Base-by-base conservation (phyloP, 306 rosid species). In the Hippophae rhamnoides region DNA sequence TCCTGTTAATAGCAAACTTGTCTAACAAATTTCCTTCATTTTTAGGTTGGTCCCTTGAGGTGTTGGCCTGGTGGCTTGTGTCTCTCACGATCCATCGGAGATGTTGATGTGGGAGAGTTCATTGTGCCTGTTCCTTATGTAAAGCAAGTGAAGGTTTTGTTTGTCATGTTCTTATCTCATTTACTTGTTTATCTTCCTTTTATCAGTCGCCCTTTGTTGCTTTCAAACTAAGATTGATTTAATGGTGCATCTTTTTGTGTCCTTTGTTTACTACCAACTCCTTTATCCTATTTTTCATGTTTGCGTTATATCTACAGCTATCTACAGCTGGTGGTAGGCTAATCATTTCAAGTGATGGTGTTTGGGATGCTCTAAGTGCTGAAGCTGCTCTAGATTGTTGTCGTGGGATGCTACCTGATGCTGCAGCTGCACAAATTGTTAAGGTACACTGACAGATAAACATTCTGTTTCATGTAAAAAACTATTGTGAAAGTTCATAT, bases 61-160 rank as follows among this genome's bases (percentile, higher is more conserved):
- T 93, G 99, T 78, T 93, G 99, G 99, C 99, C 99, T 2, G 99
- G 99, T 69, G 99, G 99, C 58, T 73, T 93, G 90, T 93, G 99
- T 69, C 90, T 93, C 57, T 93, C 99, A 55, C 84, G 99, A 63
- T 88, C 97, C 41, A 79, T 93, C 66, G 99, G 99, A 50, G 99
- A 93, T 76, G 70, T 84, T 95, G 99, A 93, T 65, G 79, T 93
- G 48, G 99, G 99, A 52, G 95, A 86, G 80, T 93, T 75, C 73
- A 78, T 93, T 64, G 97, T 89, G 68, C 99, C 99, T 61, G 97
- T 93, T 60, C 99, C 99, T 7, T 67, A 89, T 48, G 97, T 93
- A 13, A 93, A 89, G 81, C 99, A 93, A 84, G 92, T 93, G 83
- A 93, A 93, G 99, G 99, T 93, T 12, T 58, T 8, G 61, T 12